Evolutionary conservation across 495 filamentous ascomycete species (phyloP), one percentile per base, ranked within the genome.

Genomic region (Daldinia childiae): DNA sequence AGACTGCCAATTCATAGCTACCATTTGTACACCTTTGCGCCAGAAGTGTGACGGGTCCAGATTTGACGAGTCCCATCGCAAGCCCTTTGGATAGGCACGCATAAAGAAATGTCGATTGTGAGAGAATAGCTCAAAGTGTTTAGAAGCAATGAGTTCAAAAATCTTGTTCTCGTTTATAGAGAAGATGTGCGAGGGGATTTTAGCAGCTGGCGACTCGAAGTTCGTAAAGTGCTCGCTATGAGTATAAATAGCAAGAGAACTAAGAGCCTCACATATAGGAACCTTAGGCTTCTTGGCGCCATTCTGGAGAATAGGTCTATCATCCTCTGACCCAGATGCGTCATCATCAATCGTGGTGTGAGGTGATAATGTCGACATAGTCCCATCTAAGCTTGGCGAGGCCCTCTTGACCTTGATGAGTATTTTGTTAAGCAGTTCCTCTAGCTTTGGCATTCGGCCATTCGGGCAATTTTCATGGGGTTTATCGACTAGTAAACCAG

Each of bases 1-100:
- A 52, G 87, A 90, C 71, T 98, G 95, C 94, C 95, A 97, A 79
- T 98, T 98, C 76, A 98, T 85, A 5, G 95, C 95, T 4, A 95
- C 94, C 77, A 97, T 91, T 78, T 98, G 95, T 2, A 94, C 92
- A 14, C 95, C 95, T 41, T 90, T 87, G 1, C 92, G 86, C 95
- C 95, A 98, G 81, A 92, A 93, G 39, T 88, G 84, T 8, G 87
- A 87, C 3, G 95, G 95, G 73, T 97, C 92, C 1, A 90, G 88
- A 70, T 98, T 98, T 17, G 93, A 93, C 30, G 92, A 96, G 69
- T 87, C 86, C 56, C 97, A 84, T 1, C 95, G 90, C 27, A 89
- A 82, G 2, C 92, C 92, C 29, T 90, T 92, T 14, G 95, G 95
- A 72, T 95, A 98, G 19, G 93, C 91, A 0, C 95, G 89, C 94